phyloP scores from a whole-genome alignment of 495 filamentous ascomycete genomes.

The Cetradonia linearis region DNA sequence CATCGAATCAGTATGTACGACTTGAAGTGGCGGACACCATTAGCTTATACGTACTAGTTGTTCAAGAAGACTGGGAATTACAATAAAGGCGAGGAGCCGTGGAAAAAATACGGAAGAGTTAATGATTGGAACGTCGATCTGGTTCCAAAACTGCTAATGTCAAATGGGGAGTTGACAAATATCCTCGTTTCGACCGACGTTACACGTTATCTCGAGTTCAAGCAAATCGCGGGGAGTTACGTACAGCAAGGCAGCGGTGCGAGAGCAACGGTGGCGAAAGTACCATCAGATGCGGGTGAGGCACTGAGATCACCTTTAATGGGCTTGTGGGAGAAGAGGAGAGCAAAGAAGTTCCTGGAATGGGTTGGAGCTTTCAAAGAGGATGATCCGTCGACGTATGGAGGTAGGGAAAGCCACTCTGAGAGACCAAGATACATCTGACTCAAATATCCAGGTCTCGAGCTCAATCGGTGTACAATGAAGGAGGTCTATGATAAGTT shows the following conservation, averaged over 20 bases:
- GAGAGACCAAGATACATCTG: not conserved
- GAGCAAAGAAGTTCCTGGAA: slow-evolving; percentile 93
- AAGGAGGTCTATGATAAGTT: slow-evolving; percentile 98
- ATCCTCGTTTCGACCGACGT: slow-evolving; percentile 95
- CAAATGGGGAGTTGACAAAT: slow-evolving; percentile 95
- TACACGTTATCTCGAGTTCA: slow-evolving; percentile 95
- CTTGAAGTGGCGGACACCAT: slow-evolving; percentile 1
- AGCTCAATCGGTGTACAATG: slow-evolving; percentile 73
- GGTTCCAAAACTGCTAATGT: slow-evolving; percentile 96
- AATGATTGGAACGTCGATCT: slow-evolving; percentile 99
- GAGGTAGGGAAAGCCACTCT: slow-evolving; percentile 14
- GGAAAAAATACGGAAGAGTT: slow-evolving; percentile 90
- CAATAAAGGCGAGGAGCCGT: slow-evolving; percentile 71
- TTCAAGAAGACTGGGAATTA: slow-evolving; percentile 93
- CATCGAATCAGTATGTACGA: slow-evolving; percentile 65
- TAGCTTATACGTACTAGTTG: slow-evolving; percentile 47
- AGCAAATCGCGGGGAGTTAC: slow-evolving; percentile 95
- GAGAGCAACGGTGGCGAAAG: slow-evolving; percentile 87
- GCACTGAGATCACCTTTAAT: slow-evolving; percentile 88
- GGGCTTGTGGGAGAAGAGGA: slow-evolving; percentile 93
- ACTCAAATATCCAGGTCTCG: slow-evolving; percentile 51
- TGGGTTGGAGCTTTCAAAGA: slow-evolving; percentile 88
- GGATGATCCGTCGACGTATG: slow-evolving; percentile 72
- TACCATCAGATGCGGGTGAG: slow-evolving; percentile 86
- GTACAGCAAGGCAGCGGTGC: slow-evolving; percentile 77